Base-by-base conservation (phyloP, 805 yeast species). In the Metschnikowia shivogae region DNA sequence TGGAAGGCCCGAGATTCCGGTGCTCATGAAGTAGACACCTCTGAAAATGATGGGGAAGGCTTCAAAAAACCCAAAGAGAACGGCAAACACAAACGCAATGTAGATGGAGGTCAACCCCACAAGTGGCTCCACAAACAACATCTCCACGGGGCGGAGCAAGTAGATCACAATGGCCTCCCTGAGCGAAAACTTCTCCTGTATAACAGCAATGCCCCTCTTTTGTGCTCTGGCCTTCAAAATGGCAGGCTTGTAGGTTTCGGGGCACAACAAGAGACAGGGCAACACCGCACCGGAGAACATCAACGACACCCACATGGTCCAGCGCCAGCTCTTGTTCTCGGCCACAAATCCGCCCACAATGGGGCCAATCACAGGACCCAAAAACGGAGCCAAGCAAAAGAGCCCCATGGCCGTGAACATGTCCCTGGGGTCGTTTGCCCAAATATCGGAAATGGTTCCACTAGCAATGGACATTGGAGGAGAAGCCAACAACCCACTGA, bases 401-500 rank as follows among this genome's bases (percentile, higher is more conserved):
- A 81, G 64, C 3, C 86, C 78, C 82, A 86, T 78, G n/a, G 95
- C 89, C 4, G 82, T 54, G 12, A 89, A 85, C 58, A 81, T 65
- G 59, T 81, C 80, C 34, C 77, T 75, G 5, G 82, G 78, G 11
- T 60, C 53, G 26, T 48, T 47, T 13, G 48, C 76, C 82, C 90
- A 89, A 39, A 88, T 64, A 65, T 89, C 96, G 44, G 82, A 69
- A 49, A 89, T 79, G 5, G 93, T 82, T 51, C 96, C 97, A 43
- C 90, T 89, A 10, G 89, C 92, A 52, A 86, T 80, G 8, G 95
- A 83, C 66, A 89, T 72, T 1, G 90, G 89, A 3, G 93, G 95
- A 1, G 90, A 81, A 1, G 93, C 88, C 39, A 83, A 74, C 26
- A 83, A 72, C 0, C 95, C 95, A 17, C 84, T 71, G 55, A 89